Evolutionary conservation across 2,329 filamentous ascomycete genomes (phyloP).

Genomic region (Nemania sp.): DNA sequence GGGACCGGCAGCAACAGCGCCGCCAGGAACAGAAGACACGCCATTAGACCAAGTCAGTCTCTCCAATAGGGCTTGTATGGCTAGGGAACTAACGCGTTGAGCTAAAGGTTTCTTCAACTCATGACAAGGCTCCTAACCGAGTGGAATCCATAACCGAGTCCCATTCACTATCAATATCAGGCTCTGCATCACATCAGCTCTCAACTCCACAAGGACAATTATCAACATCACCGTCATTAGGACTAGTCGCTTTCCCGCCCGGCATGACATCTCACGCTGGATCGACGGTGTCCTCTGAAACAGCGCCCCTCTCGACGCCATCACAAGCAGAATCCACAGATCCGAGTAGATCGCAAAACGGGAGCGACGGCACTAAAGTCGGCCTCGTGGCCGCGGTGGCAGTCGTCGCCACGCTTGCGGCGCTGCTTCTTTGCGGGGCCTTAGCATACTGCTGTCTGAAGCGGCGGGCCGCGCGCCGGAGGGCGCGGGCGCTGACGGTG

Average conservation of each 20-base stretch:
- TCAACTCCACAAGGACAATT: not conserved
- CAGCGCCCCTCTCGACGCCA: not conserved
- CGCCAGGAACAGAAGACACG: not conserved
- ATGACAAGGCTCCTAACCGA: not conserved
- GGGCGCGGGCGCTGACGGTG: not conserved
- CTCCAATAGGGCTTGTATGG: not conserved
- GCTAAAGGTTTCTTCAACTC: not conserved
- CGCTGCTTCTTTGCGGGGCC: constrained; percentile 4
- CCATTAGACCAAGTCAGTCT: constrained; percentile 4
- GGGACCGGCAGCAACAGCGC: not conserved
- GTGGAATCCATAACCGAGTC: not conserved
- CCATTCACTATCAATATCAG: not conserved
- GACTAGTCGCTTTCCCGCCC: not conserved
- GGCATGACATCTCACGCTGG: not conserved
- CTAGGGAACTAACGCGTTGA: not conserved
- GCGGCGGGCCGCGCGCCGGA: not conserved
- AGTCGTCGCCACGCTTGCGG: constrained; percentile 5
- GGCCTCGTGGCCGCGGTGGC: constrained; percentile 2
- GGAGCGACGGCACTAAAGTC: not conserved
- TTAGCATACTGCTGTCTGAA: constrained; percentile 13
- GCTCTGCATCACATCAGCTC: not conserved
- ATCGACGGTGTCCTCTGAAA: not conserved
- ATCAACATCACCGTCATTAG: not conserved
- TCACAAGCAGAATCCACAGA: not conserved
- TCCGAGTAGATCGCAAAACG: not conserved